Percentiles rank a stretch among this genome's conserved stretches.
These are phyloP conservation scores for Fomitopsis serialis DNA, from an alignment of 768 basidiomycete species.

Conservation along the genomic window DNA sequence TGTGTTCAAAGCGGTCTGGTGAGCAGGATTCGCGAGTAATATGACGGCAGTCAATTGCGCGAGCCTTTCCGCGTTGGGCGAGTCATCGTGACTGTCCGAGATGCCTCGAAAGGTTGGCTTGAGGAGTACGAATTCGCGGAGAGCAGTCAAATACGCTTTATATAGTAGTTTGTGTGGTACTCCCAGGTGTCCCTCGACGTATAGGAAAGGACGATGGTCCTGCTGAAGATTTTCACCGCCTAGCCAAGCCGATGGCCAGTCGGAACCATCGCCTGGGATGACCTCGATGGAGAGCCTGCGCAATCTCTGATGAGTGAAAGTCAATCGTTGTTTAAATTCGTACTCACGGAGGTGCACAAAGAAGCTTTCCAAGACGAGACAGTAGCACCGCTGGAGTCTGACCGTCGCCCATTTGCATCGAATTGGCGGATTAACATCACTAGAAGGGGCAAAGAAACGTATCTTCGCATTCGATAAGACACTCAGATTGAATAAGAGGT, in stretches of 20 bases:
- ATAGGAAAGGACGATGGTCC: conserved; percentile 43
- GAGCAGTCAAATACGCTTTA: conserved; percentile 43
- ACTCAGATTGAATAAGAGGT: too few relatives aligned
- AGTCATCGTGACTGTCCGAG: background rate
- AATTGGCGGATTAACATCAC: too few relatives aligned
- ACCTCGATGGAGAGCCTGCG: conserved; percentile 51
- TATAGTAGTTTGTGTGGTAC: conserved; percentile 56
- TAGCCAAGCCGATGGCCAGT: conserved; percentile 31
- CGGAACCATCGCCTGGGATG: conserved; percentile 48
- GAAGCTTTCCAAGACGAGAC: conserved; percentile 1
- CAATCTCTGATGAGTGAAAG: too few relatives aligned
- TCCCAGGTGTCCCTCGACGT: conserved; percentile 56
- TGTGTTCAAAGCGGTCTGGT: conserved; percentile 61
- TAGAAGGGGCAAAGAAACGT: too few relatives aligned
- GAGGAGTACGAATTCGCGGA: conserved; percentile 21
- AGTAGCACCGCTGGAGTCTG: background rate
- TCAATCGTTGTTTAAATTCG: too few relatives aligned
- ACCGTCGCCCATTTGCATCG: too few relatives aligned
- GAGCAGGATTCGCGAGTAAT: conserved; percentile 62
- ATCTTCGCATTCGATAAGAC: too few relatives aligned
- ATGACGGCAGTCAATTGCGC: conserved; percentile 40
- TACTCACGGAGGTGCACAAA: conserved; percentile 13
- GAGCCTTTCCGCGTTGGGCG: conserved; percentile 1
- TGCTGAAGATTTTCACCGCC: conserved; percentile 18
- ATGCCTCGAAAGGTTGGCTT: conserved; percentile 2